phyloP scores from a whole-genome alignment of 2,329 filamentous ascomycete genomes.

The Gnomoniopsis smithogilvyi region DNA sequence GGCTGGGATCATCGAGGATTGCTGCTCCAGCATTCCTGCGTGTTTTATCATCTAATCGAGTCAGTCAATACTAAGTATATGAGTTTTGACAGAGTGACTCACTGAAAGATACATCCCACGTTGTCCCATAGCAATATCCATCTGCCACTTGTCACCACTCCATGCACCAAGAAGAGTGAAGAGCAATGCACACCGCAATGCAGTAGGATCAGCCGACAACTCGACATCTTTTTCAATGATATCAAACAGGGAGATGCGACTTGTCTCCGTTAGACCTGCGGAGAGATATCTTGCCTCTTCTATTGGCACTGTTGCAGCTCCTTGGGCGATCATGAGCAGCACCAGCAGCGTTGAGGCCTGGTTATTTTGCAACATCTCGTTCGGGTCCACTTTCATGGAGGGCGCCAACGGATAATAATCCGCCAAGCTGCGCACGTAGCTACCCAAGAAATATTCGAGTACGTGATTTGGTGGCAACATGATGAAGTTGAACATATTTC shows the following conservation, averaged over 20 bases:
- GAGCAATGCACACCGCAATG: conserved; percentile 63
- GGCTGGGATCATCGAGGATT: conserved; percentile 40
- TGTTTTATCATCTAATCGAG: conserved; percentile 60
- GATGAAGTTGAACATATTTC: conserved; percentile 57
- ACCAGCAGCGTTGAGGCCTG: conserved; percentile 64
- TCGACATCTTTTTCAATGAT: conserved; percentile 70
- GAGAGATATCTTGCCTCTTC: conserved; percentile 63
- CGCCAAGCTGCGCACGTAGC: conserved; percentile 63
- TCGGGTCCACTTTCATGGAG: conserved; percentile 59
- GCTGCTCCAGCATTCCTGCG: conserved; percentile 61
- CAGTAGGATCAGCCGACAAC: conserved; percentile 61
- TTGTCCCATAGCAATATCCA: conserved; percentile 74
- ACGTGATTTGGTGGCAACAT: conserved; percentile 64
- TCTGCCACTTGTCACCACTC: conserved; percentile 75
- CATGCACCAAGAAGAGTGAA: conserved; percentile 68
- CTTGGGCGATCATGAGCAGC: conserved; percentile 70
- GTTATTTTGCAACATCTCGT: conserved; percentile 65
- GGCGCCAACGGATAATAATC: conserved; percentile 64
- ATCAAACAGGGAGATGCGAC: conserved; percentile 69
- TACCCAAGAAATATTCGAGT: conserved; percentile 64
- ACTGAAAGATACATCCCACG: conserved; percentile 68
- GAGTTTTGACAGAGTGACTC: background rate
- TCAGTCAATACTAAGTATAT: conserved; percentile 22
- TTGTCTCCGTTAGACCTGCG: conserved; percentile 66
- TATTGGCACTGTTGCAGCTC: conserved; percentile 63